Evolutionary conservation across 352 stramenopile species (phyloP).

Genomic region (Pythium volutum): DNA sequence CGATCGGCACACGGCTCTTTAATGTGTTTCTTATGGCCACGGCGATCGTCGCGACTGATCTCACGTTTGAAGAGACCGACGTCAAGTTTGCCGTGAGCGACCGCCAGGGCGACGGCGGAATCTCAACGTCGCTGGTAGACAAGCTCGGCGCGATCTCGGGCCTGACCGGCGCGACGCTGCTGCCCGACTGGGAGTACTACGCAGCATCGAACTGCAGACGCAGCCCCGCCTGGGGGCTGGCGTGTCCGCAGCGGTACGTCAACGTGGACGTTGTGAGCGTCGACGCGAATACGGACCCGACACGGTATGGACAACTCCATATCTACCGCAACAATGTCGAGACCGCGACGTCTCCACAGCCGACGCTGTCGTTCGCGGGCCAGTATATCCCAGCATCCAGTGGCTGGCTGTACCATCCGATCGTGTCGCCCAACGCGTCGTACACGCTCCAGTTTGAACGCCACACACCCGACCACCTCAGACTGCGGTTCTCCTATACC

Average conservation of each 20-base stretch:
- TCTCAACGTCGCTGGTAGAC: constrained; percentile 33
- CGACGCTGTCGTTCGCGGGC: constrained; percentile 25
- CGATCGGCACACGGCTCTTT: constrained; percentile 32
- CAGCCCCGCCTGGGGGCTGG: constrained; percentile 23
- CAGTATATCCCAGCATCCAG: constrained; percentile 34
- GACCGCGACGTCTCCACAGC: neutral
- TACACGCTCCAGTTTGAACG: constrained; percentile 34
- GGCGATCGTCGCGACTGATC: constrained; percentile 17
- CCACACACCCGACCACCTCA: constrained; percentile 24
- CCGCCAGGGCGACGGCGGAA: constrained; percentile 30
- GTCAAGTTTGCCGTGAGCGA: constrained; percentile 27
- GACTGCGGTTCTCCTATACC: constrained; percentile 28
- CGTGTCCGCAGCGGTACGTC: constrained; percentile 38
- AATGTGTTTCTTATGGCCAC: constrained; percentile 39
- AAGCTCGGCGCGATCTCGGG: constrained; percentile 27
- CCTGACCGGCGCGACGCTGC: constrained; percentile 16
- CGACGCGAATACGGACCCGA: constrained; percentile 20
- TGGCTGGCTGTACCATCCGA: constrained; percentile 43
- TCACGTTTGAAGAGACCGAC: constrained; percentile 29
- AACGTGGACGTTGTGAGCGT: constrained; percentile 38
- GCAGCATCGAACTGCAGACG: constrained; percentile 17
- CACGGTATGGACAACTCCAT: constrained; percentile 20
- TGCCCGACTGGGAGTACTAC: constrained; percentile 39
- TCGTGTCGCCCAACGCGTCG: constrained; percentile 28
- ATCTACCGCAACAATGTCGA: constrained; percentile 31